Evolutionary conservation across 352 stramenopile genomes (phyloP).

Genomic region (Phytophthora hybrid): DNA sequence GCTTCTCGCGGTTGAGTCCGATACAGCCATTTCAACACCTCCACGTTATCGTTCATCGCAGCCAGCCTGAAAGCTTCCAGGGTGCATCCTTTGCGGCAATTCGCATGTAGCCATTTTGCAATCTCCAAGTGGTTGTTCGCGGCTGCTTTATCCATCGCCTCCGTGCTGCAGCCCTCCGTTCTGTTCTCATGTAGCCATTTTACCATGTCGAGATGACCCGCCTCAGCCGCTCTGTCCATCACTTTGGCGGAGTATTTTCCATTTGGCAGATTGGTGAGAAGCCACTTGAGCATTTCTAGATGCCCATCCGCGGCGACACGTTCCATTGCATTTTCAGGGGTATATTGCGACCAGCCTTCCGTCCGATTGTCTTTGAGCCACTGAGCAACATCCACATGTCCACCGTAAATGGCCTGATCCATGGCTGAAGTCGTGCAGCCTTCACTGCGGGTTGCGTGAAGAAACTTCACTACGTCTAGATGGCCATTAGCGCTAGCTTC

Average conservation of each 20-base stretch:
- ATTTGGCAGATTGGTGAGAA: background rate
- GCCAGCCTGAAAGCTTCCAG: background rate
- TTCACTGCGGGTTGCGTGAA: background rate
- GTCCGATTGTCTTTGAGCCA: background rate
- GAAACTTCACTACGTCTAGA: background rate
- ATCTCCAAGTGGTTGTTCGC: background rate
- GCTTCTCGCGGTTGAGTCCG: background rate
- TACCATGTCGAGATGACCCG: background rate
- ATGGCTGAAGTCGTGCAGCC: background rate
- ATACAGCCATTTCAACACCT: constrained; percentile 1
- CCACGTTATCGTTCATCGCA: background rate
- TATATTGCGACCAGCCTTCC: background rate
- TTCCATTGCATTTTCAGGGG: background rate
- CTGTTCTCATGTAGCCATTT: background rate
- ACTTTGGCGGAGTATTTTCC: background rate
- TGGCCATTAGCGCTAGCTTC: background rate
- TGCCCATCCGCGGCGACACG: background rate
- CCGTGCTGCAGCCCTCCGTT: background rate
- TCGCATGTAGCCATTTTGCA: background rate
- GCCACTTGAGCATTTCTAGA: background rate
- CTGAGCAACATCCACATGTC: background rate
- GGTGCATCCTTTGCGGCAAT: background rate
- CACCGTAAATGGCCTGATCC: background rate
- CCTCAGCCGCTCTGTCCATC: background rate
- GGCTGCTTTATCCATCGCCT: constrained; percentile 4